Conservation (phyloP, 306 rosid species). For the Casuarina glauca region DNA sequence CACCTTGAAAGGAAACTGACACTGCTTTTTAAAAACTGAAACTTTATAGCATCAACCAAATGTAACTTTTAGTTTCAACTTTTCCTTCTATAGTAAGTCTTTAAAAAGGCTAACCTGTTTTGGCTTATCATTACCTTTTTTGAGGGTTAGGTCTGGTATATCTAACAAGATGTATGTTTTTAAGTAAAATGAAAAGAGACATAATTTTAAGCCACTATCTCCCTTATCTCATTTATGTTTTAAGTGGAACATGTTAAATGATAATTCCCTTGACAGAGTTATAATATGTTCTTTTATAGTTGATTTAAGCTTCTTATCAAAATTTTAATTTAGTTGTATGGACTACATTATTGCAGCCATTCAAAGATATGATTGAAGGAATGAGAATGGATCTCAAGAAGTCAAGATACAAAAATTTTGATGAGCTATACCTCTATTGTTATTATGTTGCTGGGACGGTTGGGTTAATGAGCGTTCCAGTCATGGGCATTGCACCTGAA, state of each 20-base stretch:
- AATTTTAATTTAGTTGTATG: constrained; percentile 4
- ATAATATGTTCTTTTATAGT: not conserved
- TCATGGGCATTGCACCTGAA: constrained; percentile 55
- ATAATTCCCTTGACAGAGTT: not conserved
- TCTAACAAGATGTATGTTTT: not conserved
- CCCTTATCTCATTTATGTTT: not conserved
- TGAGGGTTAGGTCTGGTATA: not conserved
- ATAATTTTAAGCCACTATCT: not conserved
- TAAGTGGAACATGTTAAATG: not conserved
- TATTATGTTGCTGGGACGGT: constrained; percentile 69
- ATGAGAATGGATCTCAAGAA: constrained; percentile 62
- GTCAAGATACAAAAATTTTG: constrained; percentile 54
- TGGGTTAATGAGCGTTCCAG: constrained; percentile 62
- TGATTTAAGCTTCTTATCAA: not conserved
- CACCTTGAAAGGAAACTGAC: not conserved
- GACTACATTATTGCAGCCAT: constrained; percentile 42
- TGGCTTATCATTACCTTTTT: not conserved
- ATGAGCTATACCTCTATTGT: constrained; percentile 60
- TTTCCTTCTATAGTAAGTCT: not conserved
- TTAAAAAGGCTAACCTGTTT: not conserved
- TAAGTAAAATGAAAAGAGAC: not conserved
- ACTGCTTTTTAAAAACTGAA: no score
- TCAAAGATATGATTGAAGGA: constrained; percentile 65
- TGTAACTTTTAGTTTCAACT: not conserved
- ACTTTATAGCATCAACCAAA: not conserved